Base-by-base conservation (phyloP, 208 protist genomes). In the Leishmania tropica region DNA sequence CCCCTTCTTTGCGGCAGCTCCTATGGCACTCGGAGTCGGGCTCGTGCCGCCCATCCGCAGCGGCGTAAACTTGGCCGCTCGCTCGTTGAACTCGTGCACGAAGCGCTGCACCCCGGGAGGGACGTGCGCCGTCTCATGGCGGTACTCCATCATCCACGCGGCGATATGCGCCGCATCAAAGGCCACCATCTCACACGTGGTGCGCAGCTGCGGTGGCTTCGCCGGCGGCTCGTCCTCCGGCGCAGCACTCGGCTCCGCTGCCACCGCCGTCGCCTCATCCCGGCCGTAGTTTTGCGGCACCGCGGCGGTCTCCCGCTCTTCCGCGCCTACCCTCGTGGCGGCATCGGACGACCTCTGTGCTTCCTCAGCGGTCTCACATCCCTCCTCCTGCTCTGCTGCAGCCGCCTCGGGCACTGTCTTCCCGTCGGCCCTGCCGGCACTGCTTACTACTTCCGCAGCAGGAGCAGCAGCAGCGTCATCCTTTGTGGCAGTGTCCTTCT, bases 101-200 rank as follows among this genome's bases (percentile, higher is more conserved):
- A 89, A 94, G 87, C 17, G n/a, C 24, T n/a, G 70, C n/a, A 94
- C 85, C 42, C 89, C 91, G 35, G 75, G 42, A 15, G 92, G 89
- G 67, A 85, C 88, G 71, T 81, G 74, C 2, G 76, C 74, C n/a
- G 47, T 79, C 40, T 87, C 84, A 65, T 87, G 60, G 53, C 85
- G 86, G 67, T 81, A 88, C 74, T 81, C 80, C 48, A 77, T 7
- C 84, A 96, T 90, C 83, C 84, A 91, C 62, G 75, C 62, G 31
- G 60, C 60, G 64, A 87, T 87, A 8, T 83, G 74, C 17, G 78
- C 75, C 4, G 83, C 62, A 76, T 90, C 88, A 76, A 87, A 96
- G 10, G 87, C 80, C 68, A 93, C 67, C 70, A 81, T 85, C 19
- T 78, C 79, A 24, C 54, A 51, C 8, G 79, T 83, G 62, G 83